These are phyloP conservation scores for Penicillium pancosmium DNA, from an alignment of 495 filamentous ascomycete species.

Conservation along the genomic window DNA sequence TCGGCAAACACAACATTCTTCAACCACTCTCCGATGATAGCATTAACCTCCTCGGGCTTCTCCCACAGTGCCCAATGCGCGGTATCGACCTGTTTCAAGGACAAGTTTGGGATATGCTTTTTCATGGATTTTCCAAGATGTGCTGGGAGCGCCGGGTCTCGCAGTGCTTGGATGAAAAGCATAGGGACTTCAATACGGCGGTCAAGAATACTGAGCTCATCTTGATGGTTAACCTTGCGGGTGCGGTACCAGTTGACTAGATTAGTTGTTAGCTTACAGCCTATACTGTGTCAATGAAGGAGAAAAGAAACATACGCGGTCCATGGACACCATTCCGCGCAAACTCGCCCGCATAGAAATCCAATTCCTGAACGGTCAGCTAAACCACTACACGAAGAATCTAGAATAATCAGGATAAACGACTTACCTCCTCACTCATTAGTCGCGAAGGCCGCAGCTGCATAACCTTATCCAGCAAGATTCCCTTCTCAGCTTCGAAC, in stretches of 20 bases:
- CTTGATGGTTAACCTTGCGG: conserved; percentile 68
- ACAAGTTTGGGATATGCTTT: conserved; percentile 61
- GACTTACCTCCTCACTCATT: conserved; percentile 59
- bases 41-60: conserved; percentile 59
- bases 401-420: background rate
- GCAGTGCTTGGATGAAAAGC: conserved; percentile 73
- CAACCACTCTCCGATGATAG: conserved; percentile 50
- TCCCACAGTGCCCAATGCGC: conserved; percentile 74
- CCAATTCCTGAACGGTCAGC: conserved; percentile 57
- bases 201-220: conserved; percentile 62
- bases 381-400: conserved; percentile 14
- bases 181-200: conserved; percentile 64
- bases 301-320: conserved; percentile 56
- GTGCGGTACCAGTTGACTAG: conserved; percentile 83
- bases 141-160: conserved; percentile 69
- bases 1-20: conserved; percentile 39
- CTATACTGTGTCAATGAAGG: background rate
- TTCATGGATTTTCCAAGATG: conserved; percentile 69
- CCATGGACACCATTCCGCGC: conserved; percentile 72
- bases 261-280: background rate
- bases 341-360: conserved; percentile 75
- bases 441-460: conserved; percentile 53
- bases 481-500: conserved; percentile 59
- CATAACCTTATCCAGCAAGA: conserved; percentile 56
- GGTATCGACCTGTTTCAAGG: conserved; percentile 58